Evolutionary conservation across 2,329 filamentous ascomycete genomes (phyloP).

Genomic region (Thielaviopsis populi): DNA sequence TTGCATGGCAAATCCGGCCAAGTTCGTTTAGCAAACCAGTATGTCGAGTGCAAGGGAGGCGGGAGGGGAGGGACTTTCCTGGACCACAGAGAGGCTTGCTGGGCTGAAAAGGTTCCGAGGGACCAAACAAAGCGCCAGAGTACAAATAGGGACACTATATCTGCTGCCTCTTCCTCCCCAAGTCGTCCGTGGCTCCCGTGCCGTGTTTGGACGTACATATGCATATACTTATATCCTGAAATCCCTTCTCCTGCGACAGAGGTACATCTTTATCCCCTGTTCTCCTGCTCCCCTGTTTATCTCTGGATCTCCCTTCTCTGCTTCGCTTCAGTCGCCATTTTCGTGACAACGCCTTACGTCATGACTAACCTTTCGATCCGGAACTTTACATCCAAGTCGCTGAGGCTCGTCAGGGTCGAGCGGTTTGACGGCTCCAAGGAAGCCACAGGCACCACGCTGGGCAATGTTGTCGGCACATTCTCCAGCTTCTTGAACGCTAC

Average conservation of each 20-base stretch:
- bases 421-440: constrained; percentile 45
- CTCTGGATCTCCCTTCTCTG: not conserved
- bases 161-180: not conserved
- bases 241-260: not conserved
- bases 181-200: not conserved
- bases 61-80: not conserved
- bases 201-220: not conserved
- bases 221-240: not conserved
- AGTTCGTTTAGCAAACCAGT: not conserved
- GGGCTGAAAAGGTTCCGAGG: not conserved
- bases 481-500: constrained; percentile 32
- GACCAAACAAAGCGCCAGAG: not conserved
- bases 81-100: not conserved
- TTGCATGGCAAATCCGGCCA: not conserved
- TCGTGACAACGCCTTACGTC: not conserved
- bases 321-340: not conserved
- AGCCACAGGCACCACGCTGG: constrained; percentile 30
- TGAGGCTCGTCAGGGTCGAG: constrained; percentile 59
- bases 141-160: not conserved
- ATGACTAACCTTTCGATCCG: constrained; percentile 55
- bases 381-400: constrained; percentile 60
- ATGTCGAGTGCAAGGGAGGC: constrained; percentile 1
- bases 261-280: not conserved
- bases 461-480: constrained; percentile 31
- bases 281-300: not conserved